Conservation (phyloP, 192 early-diverging fungal species). For the Chytriomyces sp. region DNA sequence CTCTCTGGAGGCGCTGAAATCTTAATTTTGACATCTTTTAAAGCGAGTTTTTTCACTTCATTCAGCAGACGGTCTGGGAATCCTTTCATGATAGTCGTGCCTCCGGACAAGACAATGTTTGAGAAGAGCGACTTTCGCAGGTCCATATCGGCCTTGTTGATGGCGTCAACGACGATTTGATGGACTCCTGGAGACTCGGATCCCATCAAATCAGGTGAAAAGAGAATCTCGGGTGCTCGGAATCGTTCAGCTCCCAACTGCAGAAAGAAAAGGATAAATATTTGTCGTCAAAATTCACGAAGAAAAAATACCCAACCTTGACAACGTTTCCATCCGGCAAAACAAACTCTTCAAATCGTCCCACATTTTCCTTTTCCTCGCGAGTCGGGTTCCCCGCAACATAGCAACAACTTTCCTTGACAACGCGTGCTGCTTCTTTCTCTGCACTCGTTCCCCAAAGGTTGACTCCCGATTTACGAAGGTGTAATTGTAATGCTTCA, state of each 20-base stretch:
- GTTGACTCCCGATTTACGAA: conserved; percentile 86
- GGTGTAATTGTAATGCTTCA: conserved; percentile 86
- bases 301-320: conserved; percentile 55
- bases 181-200: conserved; percentile 92
- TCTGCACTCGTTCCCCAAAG: conserved; percentile 90
- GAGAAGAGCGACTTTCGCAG: conserved; percentile 85
- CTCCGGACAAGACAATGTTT: conserved; percentile 95
- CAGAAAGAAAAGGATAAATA: too few relatives aligned
- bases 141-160: conserved; percentile 93
- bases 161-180: conserved; percentile 90
- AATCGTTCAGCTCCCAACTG: conserved; percentile 89
- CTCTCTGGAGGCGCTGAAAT: conserved; percentile 97
- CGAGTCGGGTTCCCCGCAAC: conserved; percentile 85
- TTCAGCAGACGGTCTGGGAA: conserved; percentile 92
- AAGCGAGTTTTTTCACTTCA: conserved; percentile 87
- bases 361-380: conserved; percentile 88
- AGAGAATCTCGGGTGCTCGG: conserved; percentile 94
- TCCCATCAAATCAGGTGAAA: conserved; percentile 92
- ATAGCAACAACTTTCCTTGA: conserved; percentile 97
- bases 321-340: conserved; percentile 83
- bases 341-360: conserved; percentile 78
- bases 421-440: conserved; percentile 90
- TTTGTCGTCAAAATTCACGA: conserved; percentile 17
- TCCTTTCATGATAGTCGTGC: conserved; percentile 88
- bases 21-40: conserved; percentile 96